phyloP scores from a whole-genome alignment of 495 filamentous ascomycete genomes.

The Penicillium cataractarum region DNA sequence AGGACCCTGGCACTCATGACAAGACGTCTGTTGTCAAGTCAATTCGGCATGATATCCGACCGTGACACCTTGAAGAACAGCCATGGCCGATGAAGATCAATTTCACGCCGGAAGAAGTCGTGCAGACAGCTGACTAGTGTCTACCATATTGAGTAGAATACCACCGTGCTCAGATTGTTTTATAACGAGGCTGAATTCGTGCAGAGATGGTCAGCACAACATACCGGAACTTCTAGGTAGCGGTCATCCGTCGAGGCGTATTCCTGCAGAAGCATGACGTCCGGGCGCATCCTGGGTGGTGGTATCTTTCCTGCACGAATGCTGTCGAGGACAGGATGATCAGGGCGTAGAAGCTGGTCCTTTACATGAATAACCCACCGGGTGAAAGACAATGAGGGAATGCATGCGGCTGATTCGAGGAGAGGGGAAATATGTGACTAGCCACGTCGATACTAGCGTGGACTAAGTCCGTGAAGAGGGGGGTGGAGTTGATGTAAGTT shows the following conservation, averaged over 20 bases:
- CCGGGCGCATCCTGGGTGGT: slow-evolving; percentile 1
- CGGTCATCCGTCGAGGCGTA: slow-evolving; percentile 2
- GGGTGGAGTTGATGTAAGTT: slow-evolving; percentile 2
- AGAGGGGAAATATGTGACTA: background rate
- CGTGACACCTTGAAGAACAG: background rate
- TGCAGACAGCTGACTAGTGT: background rate
- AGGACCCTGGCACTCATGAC: background rate
- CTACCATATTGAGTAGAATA: background rate
- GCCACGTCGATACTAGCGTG: background rate
- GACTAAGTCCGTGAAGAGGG: background rate
- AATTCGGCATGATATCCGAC: background rate
- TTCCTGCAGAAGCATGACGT: slow-evolving; percentile 7
- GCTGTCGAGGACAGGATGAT: background rate
- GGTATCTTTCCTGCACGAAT: slow-evolving; percentile 2
- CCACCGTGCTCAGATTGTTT: background rate
- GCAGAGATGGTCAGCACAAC: background rate
- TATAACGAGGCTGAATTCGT: background rate
- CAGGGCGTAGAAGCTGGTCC: background rate
- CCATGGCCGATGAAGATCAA: too few species aligned
- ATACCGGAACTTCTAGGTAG: background rate
- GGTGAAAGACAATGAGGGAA: background rate
- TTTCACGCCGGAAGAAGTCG: background rate
- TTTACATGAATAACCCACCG: background rate
- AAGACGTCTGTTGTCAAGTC: background rate
- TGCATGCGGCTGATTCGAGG: slow-evolving; percentile 8